Evolutionary conservation across 768 basidiomycete species (phyloP), one percentile per base, ranked within the genome.

Genomic region (Suillus subluteus): DNA sequence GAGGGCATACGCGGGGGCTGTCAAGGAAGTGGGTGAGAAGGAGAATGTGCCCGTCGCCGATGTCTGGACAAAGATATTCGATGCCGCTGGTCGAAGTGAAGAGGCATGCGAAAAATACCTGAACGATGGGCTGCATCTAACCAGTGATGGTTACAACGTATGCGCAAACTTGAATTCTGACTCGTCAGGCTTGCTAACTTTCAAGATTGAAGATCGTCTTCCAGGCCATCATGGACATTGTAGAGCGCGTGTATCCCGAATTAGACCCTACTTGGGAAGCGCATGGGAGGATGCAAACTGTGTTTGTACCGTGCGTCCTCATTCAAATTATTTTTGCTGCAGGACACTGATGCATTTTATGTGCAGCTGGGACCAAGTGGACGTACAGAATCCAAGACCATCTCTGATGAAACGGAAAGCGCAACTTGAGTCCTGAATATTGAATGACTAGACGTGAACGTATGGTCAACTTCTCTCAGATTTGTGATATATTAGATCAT

Each of bases 51-150:
- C 86, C 1, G 83, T 90, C 12, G 86, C 91, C 1, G 95, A 98
- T 77, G 79, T 89, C 13, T 96, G 92, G 90, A 87, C 82, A 12
- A 79, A 74, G 18, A 69, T 97, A n/a, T 94, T 88, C 83, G 82
- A 88, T n/a, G 88, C 83, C 6, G 88, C 90, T n/a, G 92, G 88
- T 0, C 78, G 84, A 68, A 79, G 86, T 8, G 88, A 90, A 73
- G 75, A 77, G 37, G 79, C 79, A 2, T 78, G 93, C 59, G 80
- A 78, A 35, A 78, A 71, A 54, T 91, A 83, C 72, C 75, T 93
- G 63, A 77, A 73, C 50, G 96, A 98, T 73, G 96, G 96, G 2
- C 78, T 98, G 62, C 96, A 98, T 77, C 78, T 95, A 71, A 94
- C 86, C 63, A 81, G 76, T n/a, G 83, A 78, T 2, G 96, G 94